A percentile compares a stretch with the other conserved stretches of the same genome.
Conservation (phyloP, 371 early-diverging fungal genomes). For the Mortierella sp. region DNA sequence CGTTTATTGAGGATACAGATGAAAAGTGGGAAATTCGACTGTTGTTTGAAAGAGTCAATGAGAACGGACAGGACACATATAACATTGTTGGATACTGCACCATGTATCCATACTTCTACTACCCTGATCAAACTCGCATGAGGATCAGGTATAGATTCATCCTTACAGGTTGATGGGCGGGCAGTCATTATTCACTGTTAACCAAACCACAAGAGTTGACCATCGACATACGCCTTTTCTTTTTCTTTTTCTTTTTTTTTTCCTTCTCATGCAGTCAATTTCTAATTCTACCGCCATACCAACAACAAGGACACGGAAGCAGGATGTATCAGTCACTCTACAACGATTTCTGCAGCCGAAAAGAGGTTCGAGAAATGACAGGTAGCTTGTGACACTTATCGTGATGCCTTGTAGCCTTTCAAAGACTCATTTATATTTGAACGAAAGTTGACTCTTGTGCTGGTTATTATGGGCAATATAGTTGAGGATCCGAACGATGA, state of each 20-base stretch:
- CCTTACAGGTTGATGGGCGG: neutral
- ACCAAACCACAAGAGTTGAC: neutral
- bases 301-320: constrained; percentile 87
- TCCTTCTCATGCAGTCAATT: constrained; percentile 78
- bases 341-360: constrained; percentile 63
- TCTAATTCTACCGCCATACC: constrained; percentile 89
- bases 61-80: constrained; percentile 63
- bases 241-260: neutral
- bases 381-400: constrained; percentile 41
- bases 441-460: neutral
- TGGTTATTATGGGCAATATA: constrained; percentile 17
- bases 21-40: constrained; percentile 85
- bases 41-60: constrained; percentile 59
- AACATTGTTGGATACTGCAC: constrained; percentile 85
- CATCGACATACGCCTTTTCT: neutral
- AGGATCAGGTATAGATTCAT: constrained; percentile 75
- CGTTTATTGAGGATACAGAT: constrained; percentile 87
- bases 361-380: constrained; percentile 74
- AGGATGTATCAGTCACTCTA: constrained; percentile 78
- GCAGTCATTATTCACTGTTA: neutral
- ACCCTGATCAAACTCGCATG: constrained; percentile 82
- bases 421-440: neutral
- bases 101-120: constrained; percentile 85
- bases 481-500: constrained; percentile 95
- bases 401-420: neutral